Percentiles rank a stretch among this genome's conserved stretches.
phyloP scores from a whole-genome alignment of 768 basidiomycete species.

The Tricholoma flavovirens region DNA sequence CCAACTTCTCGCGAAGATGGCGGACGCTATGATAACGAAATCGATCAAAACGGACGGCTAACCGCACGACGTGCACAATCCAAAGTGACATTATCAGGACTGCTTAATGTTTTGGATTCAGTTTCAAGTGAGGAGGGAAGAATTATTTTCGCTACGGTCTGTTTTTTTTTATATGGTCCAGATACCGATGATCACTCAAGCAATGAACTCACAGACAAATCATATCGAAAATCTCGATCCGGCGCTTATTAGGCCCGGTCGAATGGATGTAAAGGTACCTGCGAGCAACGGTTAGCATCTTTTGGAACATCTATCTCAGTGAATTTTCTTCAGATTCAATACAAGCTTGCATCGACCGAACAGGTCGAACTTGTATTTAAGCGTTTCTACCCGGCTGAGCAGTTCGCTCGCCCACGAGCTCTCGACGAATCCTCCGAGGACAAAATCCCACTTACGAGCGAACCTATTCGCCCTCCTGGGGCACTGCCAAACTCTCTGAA shows the following conservation, averaged over 20 bases:
- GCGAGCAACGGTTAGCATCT: not conserved
- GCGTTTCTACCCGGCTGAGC: conserved; percentile 34
- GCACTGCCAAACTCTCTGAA: not conserved
- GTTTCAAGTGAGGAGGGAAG: conserved; percentile 58
- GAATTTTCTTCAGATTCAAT: conserved; percentile 26
- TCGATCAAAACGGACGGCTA: conserved; percentile 1
- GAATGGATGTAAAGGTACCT: conserved; percentile 43
- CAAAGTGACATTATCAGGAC: conserved; percentile 30
- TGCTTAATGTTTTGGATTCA: conserved; percentile 42
- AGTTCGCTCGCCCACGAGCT: not conserved
- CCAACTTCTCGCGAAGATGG: conserved; percentile 35
- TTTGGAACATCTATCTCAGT: not conserved
- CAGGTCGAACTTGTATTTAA: conserved; percentile 45
- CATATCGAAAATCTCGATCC: conserved; percentile 50
- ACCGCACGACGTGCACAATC: conserved; percentile 14
- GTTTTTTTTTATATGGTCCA: conserved; percentile 7
- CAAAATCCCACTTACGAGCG: conserved; percentile 10
- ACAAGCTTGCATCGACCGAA: conserved; percentile 38
- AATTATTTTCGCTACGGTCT: conserved; percentile 53
- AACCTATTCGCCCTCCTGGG: not conserved
- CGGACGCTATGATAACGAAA: conserved; percentile 19
- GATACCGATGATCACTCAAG: not conserved
- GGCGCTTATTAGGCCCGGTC: conserved; percentile 50
- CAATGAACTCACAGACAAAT: conserved; percentile 44
- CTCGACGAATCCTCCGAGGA: not conserved